A percentile compares a stretch with the other conserved stretches of the same genome.
Conservation (phyloP, 805 yeast species). For the Suhomyces faveliae region DNA sequence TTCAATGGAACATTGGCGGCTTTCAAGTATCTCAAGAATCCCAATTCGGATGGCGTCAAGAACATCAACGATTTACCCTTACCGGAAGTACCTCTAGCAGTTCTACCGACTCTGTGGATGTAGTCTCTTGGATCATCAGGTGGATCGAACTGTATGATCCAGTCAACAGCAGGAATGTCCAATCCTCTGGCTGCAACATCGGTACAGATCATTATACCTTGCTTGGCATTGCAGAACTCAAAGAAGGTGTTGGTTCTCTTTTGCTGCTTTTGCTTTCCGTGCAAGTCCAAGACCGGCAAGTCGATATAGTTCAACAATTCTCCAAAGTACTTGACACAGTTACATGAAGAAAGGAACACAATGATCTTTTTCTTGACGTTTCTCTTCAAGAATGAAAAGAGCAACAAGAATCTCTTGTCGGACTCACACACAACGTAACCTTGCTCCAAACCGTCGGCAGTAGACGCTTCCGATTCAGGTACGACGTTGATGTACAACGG, state of each 20-base stretch:
- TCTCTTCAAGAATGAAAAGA: slow-evolving; percentile 91
- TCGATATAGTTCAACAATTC: slow-evolving; percentile 95
- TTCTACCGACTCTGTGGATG: slow-evolving; percentile 98
- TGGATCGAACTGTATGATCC: slow-evolving; percentile 99
- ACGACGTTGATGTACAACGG: slow-evolving; percentile 94
- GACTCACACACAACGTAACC: slow-evolving; percentile 98
- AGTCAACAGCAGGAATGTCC: slow-evolving; percentile 97
- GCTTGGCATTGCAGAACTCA: slow-evolving; percentile 96
- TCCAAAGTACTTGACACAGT: slow-evolving; percentile 93
- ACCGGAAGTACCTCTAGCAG: slow-evolving; percentile 90
- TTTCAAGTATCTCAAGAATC: slow-evolving; percentile 89
- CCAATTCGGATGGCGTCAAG: slow-evolving; percentile 89
- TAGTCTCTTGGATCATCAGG: slow-evolving; percentile 99
- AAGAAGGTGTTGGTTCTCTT: slow-evolving; percentile 97
- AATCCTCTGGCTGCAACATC: slow-evolving; percentile 99
- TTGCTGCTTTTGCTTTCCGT: slow-evolving; percentile 98
- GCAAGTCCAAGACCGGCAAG: slow-evolving; percentile 92
- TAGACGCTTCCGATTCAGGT: slow-evolving; percentile 75
- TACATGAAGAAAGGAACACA: slow-evolving; percentile 94
- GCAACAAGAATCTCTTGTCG: slow-evolving; percentile 84
- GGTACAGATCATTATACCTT: slow-evolving; percentile 90
- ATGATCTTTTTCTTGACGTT: slow-evolving; percentile 88
- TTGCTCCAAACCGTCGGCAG: slow-evolving; percentile 96
- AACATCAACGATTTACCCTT: slow-evolving; percentile 95
- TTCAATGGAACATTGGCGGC: slow-evolving; percentile 97